Evolutionary conservation across 768 basidiomycete species (phyloP), one percentile per base, ranked within the genome.

Genomic region (Tulasnella calospora): DNA sequence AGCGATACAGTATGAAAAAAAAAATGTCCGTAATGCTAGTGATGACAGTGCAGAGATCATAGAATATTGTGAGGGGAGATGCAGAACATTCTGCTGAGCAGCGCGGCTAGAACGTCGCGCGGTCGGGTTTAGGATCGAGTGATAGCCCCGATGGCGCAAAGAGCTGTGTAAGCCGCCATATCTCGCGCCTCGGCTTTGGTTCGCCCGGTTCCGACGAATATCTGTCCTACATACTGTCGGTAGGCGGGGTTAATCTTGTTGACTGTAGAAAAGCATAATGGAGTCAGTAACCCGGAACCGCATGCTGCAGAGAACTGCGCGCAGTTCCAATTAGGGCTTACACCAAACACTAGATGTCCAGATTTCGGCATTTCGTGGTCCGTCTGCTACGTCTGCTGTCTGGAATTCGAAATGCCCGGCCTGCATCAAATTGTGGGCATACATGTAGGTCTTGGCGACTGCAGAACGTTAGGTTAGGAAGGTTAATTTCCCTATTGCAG

Each of bases 271-370:
- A 61, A 33, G 30, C 2, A n/a, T 30, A 17, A 33, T 13, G 0
- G 61, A 67, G 61, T 67, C 61, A 67, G 61, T 27, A 35, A 67
- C 17, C 13, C 61, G 61, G 61, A 35, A 33, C 61, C 61, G 61
- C 17, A 13, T 23, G 27, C 61, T 67, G 27, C 17, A 35, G 27
- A 30, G 27, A 33, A 27, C 1, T 67, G 15, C 21, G 12, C 61
- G 61, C 61, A 67, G 61, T 67, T 35, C 15, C 30, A 67, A 27
- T 35, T 35, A 17, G 33, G 2, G 35, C 61, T 67, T 67, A 67
- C 61, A 67, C 61, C 61, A 67, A 67, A 67, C 61, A 35, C 61
- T 67, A 19, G 61, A 67, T 67, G 61, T 67, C 61, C 61, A 67
- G 27, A 67, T 67, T 33, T 67, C 61, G 15, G 61, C 61, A 9